Evolutionary conservation across 169 alveolate species (phyloP), one percentile per base, ranked within the genome.

Genomic region (Eimeria maxima): DNA sequence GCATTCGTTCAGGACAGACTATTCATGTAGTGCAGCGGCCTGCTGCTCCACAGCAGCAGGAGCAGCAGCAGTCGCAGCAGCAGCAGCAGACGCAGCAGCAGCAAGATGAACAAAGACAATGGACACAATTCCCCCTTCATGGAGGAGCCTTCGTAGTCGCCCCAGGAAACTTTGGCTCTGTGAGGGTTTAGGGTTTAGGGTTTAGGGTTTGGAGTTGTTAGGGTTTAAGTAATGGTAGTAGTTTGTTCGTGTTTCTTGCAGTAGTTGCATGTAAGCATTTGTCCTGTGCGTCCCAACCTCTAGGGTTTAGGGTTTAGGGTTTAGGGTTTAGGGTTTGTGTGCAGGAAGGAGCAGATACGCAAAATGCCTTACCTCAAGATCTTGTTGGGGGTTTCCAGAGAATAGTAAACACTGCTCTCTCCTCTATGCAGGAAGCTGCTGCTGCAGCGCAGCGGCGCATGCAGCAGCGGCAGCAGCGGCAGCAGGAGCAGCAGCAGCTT

Each of bases 1-100:
- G 57, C 47, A 76, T 71, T 16, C 67, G 69, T 71, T 29, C 87
- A 0, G 95, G 87, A 57, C 95, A 89, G 20, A 89, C 95, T 3
- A 47, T 89, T n/a, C 95, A 89, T 55, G 95, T 89, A 22, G 95
- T 89, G 45, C 88, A 42, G 88, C 14, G 91, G 45, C 91, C 47
- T 42, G 38, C 38, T 33, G 38, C 38, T 53, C 60, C 60, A 53
- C 10, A 14, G 22, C 73, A 27, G 44, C 81, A 71, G 47, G 47
- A 71, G 81, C 81, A 71, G 81, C 81, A 16, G 47, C 81, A 71
- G 81, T 20, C 8, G 81, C 81, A 71, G 3, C 81, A 71, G 81
- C 81, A 71, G 47, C 81, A 71, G 47, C 81, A 27, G 44, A 42
- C 22, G 81, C 81, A 71, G 47, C 81, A 71, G 47, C 81, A 71